Evolutionary conservation across 2,329 filamentous ascomycete species (phyloP), one percentile per base, ranked within the genome.

Genomic region (Alternaria sp.): DNA sequence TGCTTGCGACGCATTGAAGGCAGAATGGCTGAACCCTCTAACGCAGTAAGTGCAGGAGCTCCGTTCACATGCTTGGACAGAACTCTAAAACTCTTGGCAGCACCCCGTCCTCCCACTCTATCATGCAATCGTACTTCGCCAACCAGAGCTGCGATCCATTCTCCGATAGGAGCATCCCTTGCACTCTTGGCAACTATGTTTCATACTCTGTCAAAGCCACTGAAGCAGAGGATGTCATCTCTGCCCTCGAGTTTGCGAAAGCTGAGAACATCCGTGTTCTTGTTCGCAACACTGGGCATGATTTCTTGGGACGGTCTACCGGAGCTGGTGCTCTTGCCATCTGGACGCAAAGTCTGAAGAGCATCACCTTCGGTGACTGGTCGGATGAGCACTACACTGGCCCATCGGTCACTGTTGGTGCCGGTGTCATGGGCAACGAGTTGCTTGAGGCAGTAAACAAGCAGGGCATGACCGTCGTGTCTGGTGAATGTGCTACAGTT

Each of bases 121-220:
- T 69, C 24, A 66, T 61, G 63, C 32, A 46, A 11, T 30, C 59
- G 3, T 60, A 54, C 32, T 64, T 59, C 22, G 47, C 55, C 26
- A 69, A 66, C 47, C 49, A 55, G n/a, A 66, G 56, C 51, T 70
- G 67, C 57, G 51, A 63, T 30, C 64, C 64, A 11, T 70, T 62
- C 49, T 58, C 61, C 9, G 39, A 54, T 32, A 51, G 22, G 38
- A 39, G 14, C 8, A 48, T 34, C 6, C 46, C 62, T 26, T 69
- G 66, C 46, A 38, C 73, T 12, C 52, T 63, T 5, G 62, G 76
- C 65, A 71, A 68, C 30, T 61, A 66, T 28, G 75, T 74, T 0
- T 54, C 65, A 41, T 80, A 80, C 51, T 59, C 77, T 1, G 75
- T 81, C 34, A 75, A 79, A 49, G 79, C 30, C 5, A 42, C 51